Conservation (phyloP, 1,139 yeast species). For the Pneumocystis jirovecii region DNA sequence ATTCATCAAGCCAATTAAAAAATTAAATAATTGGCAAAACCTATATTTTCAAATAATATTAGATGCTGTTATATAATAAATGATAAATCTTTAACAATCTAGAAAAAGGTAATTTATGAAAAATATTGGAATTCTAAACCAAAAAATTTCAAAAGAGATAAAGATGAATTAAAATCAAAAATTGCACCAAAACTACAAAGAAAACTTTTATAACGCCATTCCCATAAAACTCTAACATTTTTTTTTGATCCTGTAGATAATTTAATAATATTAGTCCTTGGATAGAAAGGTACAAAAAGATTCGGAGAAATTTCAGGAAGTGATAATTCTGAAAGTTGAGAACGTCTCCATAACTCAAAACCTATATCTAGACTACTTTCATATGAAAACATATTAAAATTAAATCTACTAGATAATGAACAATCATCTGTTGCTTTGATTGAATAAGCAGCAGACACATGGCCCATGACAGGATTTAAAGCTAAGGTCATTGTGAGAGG, state of each 20-base stretch:
- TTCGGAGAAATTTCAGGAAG: background rate
- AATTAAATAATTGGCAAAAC: no score
- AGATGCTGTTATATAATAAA: background rate
- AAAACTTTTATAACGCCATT: background rate
- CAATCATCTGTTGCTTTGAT: constrained; percentile 53
- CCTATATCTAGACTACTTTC: constrained; percentile 79
- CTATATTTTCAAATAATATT: no score
- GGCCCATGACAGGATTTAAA: constrained; percentile 82
- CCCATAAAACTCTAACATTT: background rate
- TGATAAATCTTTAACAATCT: no score
- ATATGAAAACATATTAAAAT: constrained; percentile 80
- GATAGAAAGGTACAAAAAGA: background rate
- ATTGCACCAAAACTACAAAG: background rate
- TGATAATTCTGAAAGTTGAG: background rate
- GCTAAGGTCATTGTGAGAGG: constrained; percentile 82
- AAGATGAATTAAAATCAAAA: background rate
- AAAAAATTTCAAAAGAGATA: background rate
- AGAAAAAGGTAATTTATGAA: background rate
- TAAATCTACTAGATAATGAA: constrained; percentile 72
- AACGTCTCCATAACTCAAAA: constrained; percentile 49
- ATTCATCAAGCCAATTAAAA: no score
- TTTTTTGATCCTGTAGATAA: background rate
- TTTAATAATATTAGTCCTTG: background rate
- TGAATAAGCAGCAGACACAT: constrained; percentile 74
- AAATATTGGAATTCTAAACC: background rate